These are phyloP conservation scores for Cystobasidiaceae sp. DNA, from an alignment of 1,284 basidiomycete genomes.

Conservation along the genomic window DNA sequence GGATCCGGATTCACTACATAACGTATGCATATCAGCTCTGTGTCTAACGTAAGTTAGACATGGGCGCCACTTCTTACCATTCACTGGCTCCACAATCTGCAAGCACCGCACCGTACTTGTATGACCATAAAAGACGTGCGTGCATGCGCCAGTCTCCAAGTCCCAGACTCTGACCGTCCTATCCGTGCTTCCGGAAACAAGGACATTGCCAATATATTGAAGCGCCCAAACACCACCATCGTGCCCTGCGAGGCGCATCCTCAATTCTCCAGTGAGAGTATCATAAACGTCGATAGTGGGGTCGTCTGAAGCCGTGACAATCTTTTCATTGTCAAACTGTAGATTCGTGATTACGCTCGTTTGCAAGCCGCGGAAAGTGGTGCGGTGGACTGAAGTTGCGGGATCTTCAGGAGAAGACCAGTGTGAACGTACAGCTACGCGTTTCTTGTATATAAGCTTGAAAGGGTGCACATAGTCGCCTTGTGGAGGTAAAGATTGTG, in stretches of 20 bases:
- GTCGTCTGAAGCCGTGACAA: constrained; percentile 90
- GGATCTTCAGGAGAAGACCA: constrained; percentile 63
- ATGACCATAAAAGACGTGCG: constrained; percentile 87
- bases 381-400: constrained; percentile 71
- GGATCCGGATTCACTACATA: constrained; percentile 48
- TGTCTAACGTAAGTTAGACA: constrained; percentile 55
- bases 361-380: constrained; percentile 78
- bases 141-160: constrained; percentile 67
- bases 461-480: constrained; percentile 63
- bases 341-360: constrained; percentile 87
- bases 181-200: constrained; percentile 90
- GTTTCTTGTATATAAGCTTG: constrained; percentile 78
- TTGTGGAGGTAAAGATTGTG: not conserved
- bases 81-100: constrained; percentile 74
- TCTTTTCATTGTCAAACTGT: constrained; percentile 83
- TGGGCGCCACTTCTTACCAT: constrained; percentile 50
- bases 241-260: constrained; percentile 74
- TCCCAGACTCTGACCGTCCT: constrained; percentile 92
- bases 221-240: constrained; percentile 95
- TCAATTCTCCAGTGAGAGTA: constrained; percentile 67
- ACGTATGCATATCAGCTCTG: constrained; percentile 67
- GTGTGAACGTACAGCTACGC: constrained; percentile 67
- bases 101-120: constrained; percentile 87
- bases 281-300: constrained; percentile 89
- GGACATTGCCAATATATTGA: constrained; percentile 62